These are phyloP conservation scores for Lentinula sp. DNA, from an alignment of 768 basidiomycete species.

Conservation along the genomic window DNA sequence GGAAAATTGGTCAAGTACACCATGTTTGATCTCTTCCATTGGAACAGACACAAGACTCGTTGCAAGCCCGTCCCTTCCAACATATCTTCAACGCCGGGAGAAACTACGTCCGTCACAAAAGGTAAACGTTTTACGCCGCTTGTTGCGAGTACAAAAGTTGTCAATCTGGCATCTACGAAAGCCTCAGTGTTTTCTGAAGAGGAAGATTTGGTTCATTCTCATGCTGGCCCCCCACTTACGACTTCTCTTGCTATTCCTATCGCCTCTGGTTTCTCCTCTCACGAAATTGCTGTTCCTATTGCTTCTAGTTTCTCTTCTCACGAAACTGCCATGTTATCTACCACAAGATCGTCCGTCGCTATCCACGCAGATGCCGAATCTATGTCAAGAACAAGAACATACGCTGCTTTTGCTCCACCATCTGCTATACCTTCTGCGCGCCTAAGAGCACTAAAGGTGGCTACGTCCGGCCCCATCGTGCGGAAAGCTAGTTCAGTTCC, in stretches of 20 bases:
- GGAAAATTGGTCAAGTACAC: background rate
- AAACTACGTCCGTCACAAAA: background rate
- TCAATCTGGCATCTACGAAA: background rate
- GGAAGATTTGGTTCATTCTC: background rate
- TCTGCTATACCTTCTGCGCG: background rate
- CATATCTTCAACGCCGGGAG: background rate
- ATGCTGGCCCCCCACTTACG: slow-evolving; percentile 8
- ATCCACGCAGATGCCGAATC: background rate
- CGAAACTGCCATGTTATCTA: background rate
- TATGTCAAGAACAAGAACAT: background rate
- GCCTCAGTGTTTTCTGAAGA: background rate
- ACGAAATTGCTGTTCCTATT: background rate
- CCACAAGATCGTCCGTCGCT: background rate
- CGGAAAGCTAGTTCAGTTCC: background rate
- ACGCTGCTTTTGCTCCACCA: background rate
- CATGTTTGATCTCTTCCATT: background rate
- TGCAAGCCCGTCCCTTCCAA: background rate
- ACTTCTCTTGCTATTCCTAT: background rate
- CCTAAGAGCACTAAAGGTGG: background rate
- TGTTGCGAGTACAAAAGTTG: slow-evolving; percentile 12
- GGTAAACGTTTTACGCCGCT: slow-evolving; percentile 26
- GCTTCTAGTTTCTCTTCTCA: background rate
- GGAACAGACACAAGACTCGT: background rate
- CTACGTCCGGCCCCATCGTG: slow-evolving; percentile 13
- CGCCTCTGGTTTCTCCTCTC: background rate